Base-by-base conservation (phyloP, 257 asterid species). In the Eustoma russellianum region DNA sequence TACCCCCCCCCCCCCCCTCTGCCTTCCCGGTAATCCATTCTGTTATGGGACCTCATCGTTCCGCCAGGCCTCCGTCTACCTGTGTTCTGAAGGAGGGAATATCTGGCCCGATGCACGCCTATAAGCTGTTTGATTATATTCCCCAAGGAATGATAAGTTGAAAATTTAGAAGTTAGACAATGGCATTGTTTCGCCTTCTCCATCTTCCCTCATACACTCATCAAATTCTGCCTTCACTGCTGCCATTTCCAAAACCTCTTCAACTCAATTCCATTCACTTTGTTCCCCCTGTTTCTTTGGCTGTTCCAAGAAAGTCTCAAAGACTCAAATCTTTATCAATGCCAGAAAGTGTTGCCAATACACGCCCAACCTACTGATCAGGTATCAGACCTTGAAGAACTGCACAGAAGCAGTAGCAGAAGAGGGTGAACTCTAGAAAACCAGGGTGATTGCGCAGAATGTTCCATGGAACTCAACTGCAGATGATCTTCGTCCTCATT, bases 401-500 rank as follows among this genome's bases (percentile, higher is more conserved):
- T 6, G 72, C 64, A 17, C 10, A 17, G 19, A 50, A 41, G 53
- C 1, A 8, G 77, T 63, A 62, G 77, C 17, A 41, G 65, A 51
- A 15, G 70, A 50, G 49, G 74, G 50, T 41, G 84, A 52, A 59
- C 17, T 57, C 55, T 77, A 85, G 13, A 68, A 63, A 16, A 72
- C 81, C 52, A 80, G 83, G 70, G 28, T 91, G 56, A 77, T 91
- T 33, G 85, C 78, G 50, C 89, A 82, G 80, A 87, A 91, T 71
- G 79, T 87, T 60, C 96, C 98, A 1, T 91, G 96, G 96, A 77
- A 76, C 2, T 65, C 75, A 66, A 74, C 86, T 14, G 77, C 33
- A 9, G 87, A 77, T 49, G 94, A 82, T 63, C 66, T 91, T 53
- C 96, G 90, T 15, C 82, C 97, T 38, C 80, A 82, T 2, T 76